Evolutionary conservation across 2,329 filamentous ascomycete species (phyloP).

Genomic region (Cercospora sesami): DNA sequence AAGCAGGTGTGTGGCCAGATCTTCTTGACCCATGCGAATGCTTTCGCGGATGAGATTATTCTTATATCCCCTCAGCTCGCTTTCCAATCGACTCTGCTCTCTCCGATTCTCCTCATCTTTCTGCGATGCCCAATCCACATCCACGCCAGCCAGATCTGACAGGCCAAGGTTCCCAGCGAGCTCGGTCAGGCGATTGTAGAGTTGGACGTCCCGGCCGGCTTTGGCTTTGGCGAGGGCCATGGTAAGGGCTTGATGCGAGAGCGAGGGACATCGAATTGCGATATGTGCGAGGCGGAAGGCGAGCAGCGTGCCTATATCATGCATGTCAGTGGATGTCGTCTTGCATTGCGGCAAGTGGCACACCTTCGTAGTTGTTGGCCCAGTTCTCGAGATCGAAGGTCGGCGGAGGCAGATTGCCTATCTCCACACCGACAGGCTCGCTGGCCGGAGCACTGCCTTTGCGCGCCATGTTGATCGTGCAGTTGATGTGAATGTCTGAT

Average conservation of each 20-base stretch:
- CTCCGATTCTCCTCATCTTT: conserved; percentile 65
- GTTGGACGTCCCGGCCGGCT: conserved; percentile 67
- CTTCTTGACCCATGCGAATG: conserved; percentile 88
- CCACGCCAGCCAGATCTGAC: conserved; percentile 66
- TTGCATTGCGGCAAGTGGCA: background rate
- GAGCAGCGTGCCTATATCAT: conserved; percentile 67
- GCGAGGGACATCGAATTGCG: conserved; percentile 71
- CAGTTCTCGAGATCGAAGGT: conserved; percentile 92
- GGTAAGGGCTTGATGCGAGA: conserved; percentile 78
- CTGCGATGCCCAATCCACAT: conserved; percentile 72
- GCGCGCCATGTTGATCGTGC: conserved; percentile 4
- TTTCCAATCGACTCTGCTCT: conserved; percentile 75
- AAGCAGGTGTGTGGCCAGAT: conserved; percentile 82
- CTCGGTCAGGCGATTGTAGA: conserved; percentile 70
- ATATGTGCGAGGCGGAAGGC: conserved; percentile 81
- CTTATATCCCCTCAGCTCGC: conserved; percentile 87
- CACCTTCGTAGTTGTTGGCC: conserved; percentile 84
- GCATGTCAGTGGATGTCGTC: background rate
- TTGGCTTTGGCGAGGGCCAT: conserved; percentile 75
- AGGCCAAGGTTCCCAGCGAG: conserved; percentile 65
- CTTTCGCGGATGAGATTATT: conserved; percentile 98
- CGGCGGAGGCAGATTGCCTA: conserved; percentile 52
- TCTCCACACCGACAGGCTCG: background rate
- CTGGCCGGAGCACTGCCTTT: conserved; percentile 2
- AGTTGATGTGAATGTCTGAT: background rate